These are phyloP conservation scores for Phyllosticta citrichinensis DNA, from an alignment of 2,329 filamentous ascomycete genomes.

Conservation along the genomic window DNA sequence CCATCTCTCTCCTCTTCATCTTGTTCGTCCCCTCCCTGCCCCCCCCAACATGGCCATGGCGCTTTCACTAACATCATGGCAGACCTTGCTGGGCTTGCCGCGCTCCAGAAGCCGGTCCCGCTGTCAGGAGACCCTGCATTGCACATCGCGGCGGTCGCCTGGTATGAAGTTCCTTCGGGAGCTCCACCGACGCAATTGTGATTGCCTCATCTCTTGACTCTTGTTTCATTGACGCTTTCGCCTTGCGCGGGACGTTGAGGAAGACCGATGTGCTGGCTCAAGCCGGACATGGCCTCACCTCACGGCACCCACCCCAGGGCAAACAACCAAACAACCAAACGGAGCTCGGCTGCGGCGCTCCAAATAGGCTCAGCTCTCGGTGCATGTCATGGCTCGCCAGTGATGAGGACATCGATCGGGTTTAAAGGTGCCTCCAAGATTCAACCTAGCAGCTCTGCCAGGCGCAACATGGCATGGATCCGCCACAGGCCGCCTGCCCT, in stretches of 20 bases:
- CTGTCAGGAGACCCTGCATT: constrained; percentile 23
- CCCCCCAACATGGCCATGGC: not conserved
- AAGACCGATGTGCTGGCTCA: not conserved
- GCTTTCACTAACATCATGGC: not conserved
- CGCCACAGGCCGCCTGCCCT: not conserved
- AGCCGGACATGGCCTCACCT: too few species aligned
- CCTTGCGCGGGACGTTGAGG: constrained; percentile 6
- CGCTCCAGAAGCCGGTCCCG: constrained; percentile 20
- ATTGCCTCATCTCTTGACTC: constrained; percentile 1
- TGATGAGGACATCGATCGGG: not conserved
- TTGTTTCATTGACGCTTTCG: constrained; percentile 6
- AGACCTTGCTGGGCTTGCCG: constrained; percentile 21
- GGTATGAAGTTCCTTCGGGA: constrained; percentile 24
- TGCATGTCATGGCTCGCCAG: too few species aligned
- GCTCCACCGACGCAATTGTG: constrained; percentile 19
- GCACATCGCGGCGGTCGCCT: constrained; percentile 24
- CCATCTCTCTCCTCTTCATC: not conserved
- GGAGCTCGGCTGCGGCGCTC: not conserved
- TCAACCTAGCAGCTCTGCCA: not conserved
- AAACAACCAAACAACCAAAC: too few species aligned
- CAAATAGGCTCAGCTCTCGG: not conserved
- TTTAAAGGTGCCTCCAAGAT: not conserved
- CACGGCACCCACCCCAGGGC: too few species aligned
- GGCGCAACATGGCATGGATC: not conserved
- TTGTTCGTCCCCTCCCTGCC: not conserved